phyloP scores from a whole-genome alignment of 768 basidiomycete species.

The Collybiopsis confluens region DNA sequence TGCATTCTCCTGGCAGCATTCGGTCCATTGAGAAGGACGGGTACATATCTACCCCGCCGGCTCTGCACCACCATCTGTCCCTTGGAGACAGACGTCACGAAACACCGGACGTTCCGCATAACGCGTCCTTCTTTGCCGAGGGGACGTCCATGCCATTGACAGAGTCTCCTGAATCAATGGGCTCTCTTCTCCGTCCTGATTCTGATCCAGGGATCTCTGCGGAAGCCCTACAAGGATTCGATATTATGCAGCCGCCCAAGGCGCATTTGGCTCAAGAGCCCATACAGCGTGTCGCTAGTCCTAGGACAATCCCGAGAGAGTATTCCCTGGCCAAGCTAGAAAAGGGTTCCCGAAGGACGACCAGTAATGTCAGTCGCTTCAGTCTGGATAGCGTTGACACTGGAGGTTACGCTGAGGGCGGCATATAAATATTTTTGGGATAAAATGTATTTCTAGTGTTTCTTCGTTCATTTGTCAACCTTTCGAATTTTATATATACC shows the following conservation, averaged over 20 bases:
- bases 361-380: conserved; percentile 1
- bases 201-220: too few relatives aligned
- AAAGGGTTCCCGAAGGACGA: conserved; percentile 2
- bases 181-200: conserved; percentile 1
- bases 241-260: neutral
- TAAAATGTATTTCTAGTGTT: conserved; percentile 2
- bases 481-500: too few relatives aligned
- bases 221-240: neutral
- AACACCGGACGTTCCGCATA: conserved; percentile 2
- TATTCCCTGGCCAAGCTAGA: conserved; percentile 2
- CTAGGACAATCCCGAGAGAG: conserved; percentile 1
- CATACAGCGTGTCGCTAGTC: neutral
- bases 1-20: neutral
- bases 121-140: conserved; percentile 4
- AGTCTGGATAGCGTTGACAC: conserved; percentile 1
- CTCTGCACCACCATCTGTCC: neutral
- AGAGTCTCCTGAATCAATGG: conserved; percentile 5
- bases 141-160: neutral
- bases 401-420: neutral
- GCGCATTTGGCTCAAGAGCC: neutral
- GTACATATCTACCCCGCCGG: neutral
- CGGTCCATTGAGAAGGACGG: neutral
- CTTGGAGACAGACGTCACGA: neutral
- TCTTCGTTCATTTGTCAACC: neutral
- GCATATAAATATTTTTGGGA: neutral